phyloP scores from a whole-genome alignment of 202 grass and related monocot genomes.

The Carex sylvatica region DNA sequence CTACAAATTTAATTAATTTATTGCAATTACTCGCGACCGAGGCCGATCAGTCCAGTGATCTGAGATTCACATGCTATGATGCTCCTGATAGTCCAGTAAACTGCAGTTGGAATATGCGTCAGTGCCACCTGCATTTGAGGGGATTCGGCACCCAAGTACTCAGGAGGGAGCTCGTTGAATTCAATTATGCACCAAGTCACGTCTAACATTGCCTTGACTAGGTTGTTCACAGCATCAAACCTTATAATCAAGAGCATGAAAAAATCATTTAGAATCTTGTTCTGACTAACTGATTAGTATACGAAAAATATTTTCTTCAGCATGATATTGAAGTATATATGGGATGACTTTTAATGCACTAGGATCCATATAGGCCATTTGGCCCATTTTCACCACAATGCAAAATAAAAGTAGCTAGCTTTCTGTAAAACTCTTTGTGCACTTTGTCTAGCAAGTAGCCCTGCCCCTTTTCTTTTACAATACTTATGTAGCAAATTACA shows the following conservation, averaged over 20 bases:
- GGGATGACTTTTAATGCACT: neutral
- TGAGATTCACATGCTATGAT: conserved; percentile 39
- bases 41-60: conserved; percentile 31
- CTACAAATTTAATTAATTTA: neutral
- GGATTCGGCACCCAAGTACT: conserved; percentile 24
- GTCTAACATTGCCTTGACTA: conserved; percentile 45
- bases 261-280: neutral
- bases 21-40: conserved; percentile 41
- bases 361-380: neutral
- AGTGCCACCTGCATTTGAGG: conserved; percentile 24
- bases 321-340: neutral
- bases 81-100: conserved; percentile 45
- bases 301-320: neutral
- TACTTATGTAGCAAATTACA: neutral
- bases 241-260: neutral
- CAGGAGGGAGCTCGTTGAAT: conserved; percentile 36
- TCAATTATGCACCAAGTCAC: conserved; percentile 43
- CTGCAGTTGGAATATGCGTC: conserved; percentile 36
- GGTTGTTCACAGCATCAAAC: conserved; percentile 38
- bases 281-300: neutral
- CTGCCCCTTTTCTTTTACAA: neutral
- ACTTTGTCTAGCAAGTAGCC: neutral
- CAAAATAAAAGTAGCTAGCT: neutral
- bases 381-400: neutral
- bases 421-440: neutral